Percentiles rank a stretch among this genome's conserved stretches.
phyloP scores from a whole-genome alignment of 495 filamentous ascomycete species.

The Trichoderma orchidacearum region DNA sequence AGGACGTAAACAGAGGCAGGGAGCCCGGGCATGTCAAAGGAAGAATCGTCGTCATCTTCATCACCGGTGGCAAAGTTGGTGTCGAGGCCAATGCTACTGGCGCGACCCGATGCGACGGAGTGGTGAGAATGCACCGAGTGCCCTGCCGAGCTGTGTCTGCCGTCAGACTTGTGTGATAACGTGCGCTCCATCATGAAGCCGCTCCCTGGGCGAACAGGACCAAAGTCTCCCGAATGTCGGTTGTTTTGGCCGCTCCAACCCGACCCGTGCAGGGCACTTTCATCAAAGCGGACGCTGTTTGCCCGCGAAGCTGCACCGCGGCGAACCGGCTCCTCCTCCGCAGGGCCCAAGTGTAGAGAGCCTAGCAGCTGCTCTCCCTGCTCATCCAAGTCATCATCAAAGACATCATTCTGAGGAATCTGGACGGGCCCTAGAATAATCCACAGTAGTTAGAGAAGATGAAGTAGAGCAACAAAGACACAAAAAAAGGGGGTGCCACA shows the following conservation, averaged over 20 bases:
- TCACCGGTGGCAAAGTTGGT: conserved; percentile 51
- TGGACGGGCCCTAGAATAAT: conserved; percentile 52
- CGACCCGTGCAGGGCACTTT: conserved; percentile 80
- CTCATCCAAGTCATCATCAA: conserved; percentile 71
- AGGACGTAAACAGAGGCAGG: conserved; percentile 72
- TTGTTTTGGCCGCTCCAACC: conserved; percentile 63
- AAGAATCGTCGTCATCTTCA: conserved; percentile 48
- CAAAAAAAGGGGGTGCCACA: not conserved
- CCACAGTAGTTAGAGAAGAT: not conserved
- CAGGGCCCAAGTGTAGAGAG: conserved; percentile 60
- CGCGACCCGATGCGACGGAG: conserved; percentile 54
- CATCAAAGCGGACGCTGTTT: conserved; percentile 98
- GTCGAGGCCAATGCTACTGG: conserved; percentile 73
- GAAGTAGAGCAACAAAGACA: not conserved
- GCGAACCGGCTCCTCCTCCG: conserved; percentile 75
- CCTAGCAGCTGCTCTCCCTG: conserved; percentile 56
- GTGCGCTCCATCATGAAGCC: conserved; percentile 81
- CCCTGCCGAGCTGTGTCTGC: conserved; percentile 82
- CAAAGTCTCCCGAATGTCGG: conserved; percentile 66
- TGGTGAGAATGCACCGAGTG: conserved; percentile 61
- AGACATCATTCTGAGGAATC: conserved; percentile 60
- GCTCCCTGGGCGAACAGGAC: conserved; percentile 64
- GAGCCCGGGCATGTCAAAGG: conserved; percentile 51
- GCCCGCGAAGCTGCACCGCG: conserved; percentile 71
- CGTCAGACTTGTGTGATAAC: conserved; percentile 89